Evolutionary conservation across 208 protist species (phyloP).

Genomic region (Herpetomonas samuelpessoai): DNA sequence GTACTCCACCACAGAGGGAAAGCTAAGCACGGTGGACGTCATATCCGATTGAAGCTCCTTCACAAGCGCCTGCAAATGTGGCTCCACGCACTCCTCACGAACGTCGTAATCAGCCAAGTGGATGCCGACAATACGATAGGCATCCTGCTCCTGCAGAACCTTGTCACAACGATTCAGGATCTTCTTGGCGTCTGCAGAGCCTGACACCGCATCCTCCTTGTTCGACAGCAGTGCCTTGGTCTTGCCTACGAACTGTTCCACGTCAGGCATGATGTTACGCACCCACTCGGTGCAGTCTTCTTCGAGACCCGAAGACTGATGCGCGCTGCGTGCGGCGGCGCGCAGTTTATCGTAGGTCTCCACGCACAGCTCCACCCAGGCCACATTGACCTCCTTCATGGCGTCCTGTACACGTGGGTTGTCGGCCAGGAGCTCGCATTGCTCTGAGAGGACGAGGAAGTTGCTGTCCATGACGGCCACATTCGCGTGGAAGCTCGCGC

Average conservation of each 20-base stretch:
- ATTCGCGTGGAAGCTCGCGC: constrained; percentile 65
- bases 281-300: constrained; percentile 36
- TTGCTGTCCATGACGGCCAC: constrained; percentile 85
- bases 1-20: constrained; percentile 40
- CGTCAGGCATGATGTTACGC: constrained; percentile 14
- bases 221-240: constrained; percentile 18
- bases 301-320: constrained; percentile 42
- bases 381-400: constrained; percentile 66
- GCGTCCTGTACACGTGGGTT: constrained; percentile 62
- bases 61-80: constrained; percentile 55
- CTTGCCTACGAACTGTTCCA: constrained; percentile 19
- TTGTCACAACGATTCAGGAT: constrained; percentile 27
- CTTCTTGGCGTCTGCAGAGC: not conserved
- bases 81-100: constrained; percentile 62
- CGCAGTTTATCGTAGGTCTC: constrained; percentile 66
- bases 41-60: constrained; percentile 50
- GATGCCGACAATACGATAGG: constrained; percentile 46
- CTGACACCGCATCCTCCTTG: not conserved
- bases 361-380: constrained; percentile 64
- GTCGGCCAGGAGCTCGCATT: constrained; percentile 46
- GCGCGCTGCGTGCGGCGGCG: constrained; percentile 26
- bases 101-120: constrained; percentile 75
- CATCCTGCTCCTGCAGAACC: constrained; percentile 45
- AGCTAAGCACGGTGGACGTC: constrained; percentile 57
- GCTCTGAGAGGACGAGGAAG: constrained; percentile 80